Percentiles rank a stretch among this genome's conserved stretches.
These are phyloP conservation scores for Phialophora macrospora DNA, from an alignment of 2,329 filamentous ascomycete species.

Conservation along the genomic window DNA sequence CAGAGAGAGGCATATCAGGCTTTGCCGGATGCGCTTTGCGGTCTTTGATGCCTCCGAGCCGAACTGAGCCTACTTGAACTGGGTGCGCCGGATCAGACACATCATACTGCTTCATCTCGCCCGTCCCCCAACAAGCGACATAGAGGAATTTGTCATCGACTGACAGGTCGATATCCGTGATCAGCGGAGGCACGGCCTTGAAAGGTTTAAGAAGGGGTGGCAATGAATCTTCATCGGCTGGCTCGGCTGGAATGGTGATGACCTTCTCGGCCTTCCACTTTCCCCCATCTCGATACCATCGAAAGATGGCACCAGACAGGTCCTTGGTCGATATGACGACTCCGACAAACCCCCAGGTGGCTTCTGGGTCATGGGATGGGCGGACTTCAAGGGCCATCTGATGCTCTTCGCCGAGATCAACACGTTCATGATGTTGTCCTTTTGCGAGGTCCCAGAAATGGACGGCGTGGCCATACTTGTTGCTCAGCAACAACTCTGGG, in stretches of 20 bases:
- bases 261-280: slow-evolving; percentile 59
- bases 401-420: slow-evolving; percentile 20
- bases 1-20: slow-evolving; percentile 12
- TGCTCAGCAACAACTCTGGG: slow-evolving; percentile 15
- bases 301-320: slow-evolving; percentile 16
- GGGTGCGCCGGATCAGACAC: slow-evolving; percentile 19
- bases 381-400: slow-evolving; percentile 19
- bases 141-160: slow-evolving; percentile 25
- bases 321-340: slow-evolving; percentile 18
- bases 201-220: slow-evolving; percentile 15
- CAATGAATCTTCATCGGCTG: slow-evolving; percentile 47
- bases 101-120: slow-evolving; percentile 22
- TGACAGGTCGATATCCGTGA: slow-evolving; percentile 18
- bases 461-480: slow-evolving; percentile 21
- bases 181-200: slow-evolving; percentile 16
- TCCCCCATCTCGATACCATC: slow-evolving; percentile 10
- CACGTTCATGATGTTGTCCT: slow-evolving; percentile 11
- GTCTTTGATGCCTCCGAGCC: slow-evolving; percentile 10
- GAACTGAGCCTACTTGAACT: slow-evolving; percentile 16
- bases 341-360: slow-evolving; percentile 19
- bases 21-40: slow-evolving; percentile 10
- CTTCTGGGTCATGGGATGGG: slow-evolving; percentile 20
- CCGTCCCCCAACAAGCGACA: slow-evolving; percentile 18
- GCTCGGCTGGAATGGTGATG: slow-evolving; percentile 54
- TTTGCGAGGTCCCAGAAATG: slow-evolving; percentile 13